Conservation (phyloP, 306 rosid species). For the Spatholobus suberectus region DNA sequence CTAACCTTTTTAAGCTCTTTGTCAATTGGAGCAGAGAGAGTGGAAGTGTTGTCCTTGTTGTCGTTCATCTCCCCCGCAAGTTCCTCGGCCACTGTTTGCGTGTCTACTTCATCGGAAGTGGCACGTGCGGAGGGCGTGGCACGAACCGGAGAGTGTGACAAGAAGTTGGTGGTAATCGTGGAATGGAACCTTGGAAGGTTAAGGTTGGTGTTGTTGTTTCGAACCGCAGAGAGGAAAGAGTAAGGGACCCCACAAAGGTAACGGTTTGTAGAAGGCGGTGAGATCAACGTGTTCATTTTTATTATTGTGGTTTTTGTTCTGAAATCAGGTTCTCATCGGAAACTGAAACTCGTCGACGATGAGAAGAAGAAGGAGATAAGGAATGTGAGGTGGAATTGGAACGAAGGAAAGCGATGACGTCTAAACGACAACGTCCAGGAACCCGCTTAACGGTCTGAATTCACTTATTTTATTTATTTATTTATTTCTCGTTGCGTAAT, state of each 20-base stretch:
- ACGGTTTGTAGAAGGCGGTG: constrained; percentile 53
- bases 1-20: constrained; percentile 88
- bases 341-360: constrained; percentile 20
- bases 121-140: constrained; percentile 52
- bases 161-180: constrained; percentile 1
- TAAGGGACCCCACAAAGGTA: constrained; percentile 44
- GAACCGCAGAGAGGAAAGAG: constrained; percentile 27
- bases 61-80: constrained; percentile 37
- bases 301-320: background rate
- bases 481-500: background rate
- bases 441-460: constrained; percentile 1
- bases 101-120: constrained; percentile 65
- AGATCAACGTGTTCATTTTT: constrained; percentile 61
- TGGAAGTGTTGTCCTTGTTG: constrained; percentile 36
- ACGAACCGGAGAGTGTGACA: constrained; percentile 34
- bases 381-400: constrained; percentile 31
- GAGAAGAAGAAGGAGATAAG: constrained; percentile 41
- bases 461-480: background rate
- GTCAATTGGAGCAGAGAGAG: constrained; percentile 67
- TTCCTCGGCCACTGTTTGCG: constrained; percentile 39
- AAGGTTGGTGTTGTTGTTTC: constrained; percentile 10
- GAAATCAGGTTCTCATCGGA: constrained; percentile 5
- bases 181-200: constrained; percentile 22
- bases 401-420: background rate
- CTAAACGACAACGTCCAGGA: constrained; percentile 23